Conservation (phyloP, 1,139 yeast genomes). For the Ogataea hybrid region DNA sequence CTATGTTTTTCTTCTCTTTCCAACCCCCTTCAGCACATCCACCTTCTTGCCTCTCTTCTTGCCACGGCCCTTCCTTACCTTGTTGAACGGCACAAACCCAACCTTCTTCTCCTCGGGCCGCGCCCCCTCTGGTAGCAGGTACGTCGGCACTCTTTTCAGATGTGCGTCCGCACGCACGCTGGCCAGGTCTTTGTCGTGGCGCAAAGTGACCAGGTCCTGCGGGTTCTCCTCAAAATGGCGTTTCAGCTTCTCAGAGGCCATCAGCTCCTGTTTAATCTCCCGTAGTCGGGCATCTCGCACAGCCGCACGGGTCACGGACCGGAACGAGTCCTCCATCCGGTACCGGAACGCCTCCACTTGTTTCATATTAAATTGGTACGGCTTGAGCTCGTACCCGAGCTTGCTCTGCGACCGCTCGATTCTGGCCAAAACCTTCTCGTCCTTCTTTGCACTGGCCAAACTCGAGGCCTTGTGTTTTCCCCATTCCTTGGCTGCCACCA, state of each 20-base stretch:
- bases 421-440: conserved; percentile 79
- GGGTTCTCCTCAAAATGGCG: conserved; percentile 98
- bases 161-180: conserved; percentile 82
- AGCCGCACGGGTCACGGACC: conserved; percentile 88
- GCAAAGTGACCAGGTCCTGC: conserved; percentile 82
- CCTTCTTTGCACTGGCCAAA: conserved; percentile 68
- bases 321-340: conserved; percentile 95
- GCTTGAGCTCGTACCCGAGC: conserved; percentile 65
- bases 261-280: conserved; percentile 84
- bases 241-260: conserved; percentile 86
- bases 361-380: conserved; percentile 87
- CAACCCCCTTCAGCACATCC: conserved; percentile 72
- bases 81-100: conserved; percentile 79
- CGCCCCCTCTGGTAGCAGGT: conserved; percentile 80
- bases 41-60: conserved; percentile 39
- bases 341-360: conserved; percentile 97
- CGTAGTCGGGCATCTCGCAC: conserved; percentile 91
- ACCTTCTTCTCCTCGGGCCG: conserved; percentile 56
- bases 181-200: conserved; percentile 90
- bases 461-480: conserved; percentile 88
- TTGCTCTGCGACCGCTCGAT: conserved; percentile 76
- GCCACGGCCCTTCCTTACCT: conserved; percentile 43
- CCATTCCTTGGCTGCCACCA: conserved; percentile 76
- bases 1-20: conserved; percentile 34
- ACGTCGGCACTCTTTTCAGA: conserved; percentile 89